Percentiles rank a stretch among this genome's conserved stretches.
Conservation (phyloP, 371 early-diverging fungal genomes). For the Mortierella sp. region DNA sequence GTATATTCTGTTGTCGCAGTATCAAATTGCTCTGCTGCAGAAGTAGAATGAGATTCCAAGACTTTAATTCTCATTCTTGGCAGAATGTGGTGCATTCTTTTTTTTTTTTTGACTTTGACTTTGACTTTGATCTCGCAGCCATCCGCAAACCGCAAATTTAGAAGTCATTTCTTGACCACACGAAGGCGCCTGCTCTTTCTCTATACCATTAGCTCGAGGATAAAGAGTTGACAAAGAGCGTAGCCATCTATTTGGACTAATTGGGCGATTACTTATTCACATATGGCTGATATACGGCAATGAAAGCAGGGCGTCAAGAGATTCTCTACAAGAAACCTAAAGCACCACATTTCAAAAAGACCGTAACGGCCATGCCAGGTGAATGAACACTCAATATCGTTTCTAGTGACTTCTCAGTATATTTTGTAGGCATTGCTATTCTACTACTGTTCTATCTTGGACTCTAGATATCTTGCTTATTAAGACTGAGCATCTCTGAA, state of each 20-base stretch:
- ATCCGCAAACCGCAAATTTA: too few species aligned
- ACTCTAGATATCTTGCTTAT: not conserved
- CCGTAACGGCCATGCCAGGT: not conserved
- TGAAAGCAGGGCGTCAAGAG: slow-evolving; percentile 74
- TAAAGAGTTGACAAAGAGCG: slow-evolving; percentile 70
- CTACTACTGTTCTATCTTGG: not conserved
- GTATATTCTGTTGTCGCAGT: too few species aligned
- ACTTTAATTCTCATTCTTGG: not conserved
- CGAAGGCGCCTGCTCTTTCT: slow-evolving; percentile 16
- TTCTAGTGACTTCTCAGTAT: not conserved
- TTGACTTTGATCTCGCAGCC: too few species aligned
- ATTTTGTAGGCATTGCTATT: too few species aligned
- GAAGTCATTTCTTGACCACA: slow-evolving; percentile 20
- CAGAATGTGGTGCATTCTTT: not conserved
- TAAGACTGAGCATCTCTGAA: not conserved
- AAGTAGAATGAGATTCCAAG: not conserved
- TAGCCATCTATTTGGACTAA: slow-evolving; percentile 79
- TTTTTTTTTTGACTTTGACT: not conserved
- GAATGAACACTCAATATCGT: slow-evolving; percentile 1
- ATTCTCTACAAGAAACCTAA: slow-evolving; percentile 67
- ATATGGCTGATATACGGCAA: slow-evolving; percentile 85
- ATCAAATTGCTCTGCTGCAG: too few species aligned
- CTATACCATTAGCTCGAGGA: slow-evolving; percentile 58
- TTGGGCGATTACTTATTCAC: slow-evolving; percentile 91
- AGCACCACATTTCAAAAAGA: slow-evolving; percentile 35